These are phyloP conservation scores for Phanerochaete carnosa DNA, from an alignment of 768 basidiomycete genomes.

Conservation along the genomic window DNA sequence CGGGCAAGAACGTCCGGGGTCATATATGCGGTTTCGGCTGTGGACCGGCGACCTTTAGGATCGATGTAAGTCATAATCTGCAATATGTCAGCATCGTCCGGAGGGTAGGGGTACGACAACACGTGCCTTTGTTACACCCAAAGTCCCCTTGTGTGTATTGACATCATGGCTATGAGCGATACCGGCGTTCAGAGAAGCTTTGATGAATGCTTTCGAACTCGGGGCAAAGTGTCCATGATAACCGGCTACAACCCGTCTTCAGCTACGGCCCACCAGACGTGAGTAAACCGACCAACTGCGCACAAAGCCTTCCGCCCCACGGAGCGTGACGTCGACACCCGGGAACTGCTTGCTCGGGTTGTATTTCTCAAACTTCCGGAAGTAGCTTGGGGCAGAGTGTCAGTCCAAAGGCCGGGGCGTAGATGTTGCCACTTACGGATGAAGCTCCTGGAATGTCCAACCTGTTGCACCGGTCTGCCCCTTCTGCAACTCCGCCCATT, in stretches of 20 bases:
- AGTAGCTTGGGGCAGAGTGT: conserved; percentile 44
- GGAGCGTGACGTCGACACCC: conserved; percentile 41
- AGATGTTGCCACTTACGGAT: conserved; percentile 32
- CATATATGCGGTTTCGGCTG: conserved; percentile 65
- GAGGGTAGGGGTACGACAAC: background rate
- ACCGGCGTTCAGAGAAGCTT: conserved; percentile 47
- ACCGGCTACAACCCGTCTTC: conserved; percentile 36
- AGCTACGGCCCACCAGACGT: background rate
- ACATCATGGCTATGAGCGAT: conserved; percentile 55
- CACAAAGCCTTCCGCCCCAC: conserved; percentile 54
- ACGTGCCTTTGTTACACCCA: conserved; percentile 60
- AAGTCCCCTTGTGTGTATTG: conserved; percentile 50
- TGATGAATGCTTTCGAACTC: conserved; percentile 49
- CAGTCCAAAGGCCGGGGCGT: background rate
- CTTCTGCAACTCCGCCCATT: conserved; percentile 49
- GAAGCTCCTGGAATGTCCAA: conserved; percentile 60
- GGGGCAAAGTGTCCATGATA: conserved; percentile 47
- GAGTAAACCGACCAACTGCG: conserved; percentile 21
- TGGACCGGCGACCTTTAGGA: conserved; percentile 48
- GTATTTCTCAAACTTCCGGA: conserved; percentile 65
- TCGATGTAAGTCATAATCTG: conserved; percentile 65
- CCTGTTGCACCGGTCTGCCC: conserved; percentile 43
- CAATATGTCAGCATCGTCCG: conserved; percentile 1
- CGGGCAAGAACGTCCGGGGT: conserved; percentile 60
- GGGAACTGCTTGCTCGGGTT: conserved; percentile 48